Percentiles rank a stretch among this genome's conserved stretches.
Conservation (phyloP, 176 grass and related monocot genomes). For the Triticum timopheevii region DNA sequence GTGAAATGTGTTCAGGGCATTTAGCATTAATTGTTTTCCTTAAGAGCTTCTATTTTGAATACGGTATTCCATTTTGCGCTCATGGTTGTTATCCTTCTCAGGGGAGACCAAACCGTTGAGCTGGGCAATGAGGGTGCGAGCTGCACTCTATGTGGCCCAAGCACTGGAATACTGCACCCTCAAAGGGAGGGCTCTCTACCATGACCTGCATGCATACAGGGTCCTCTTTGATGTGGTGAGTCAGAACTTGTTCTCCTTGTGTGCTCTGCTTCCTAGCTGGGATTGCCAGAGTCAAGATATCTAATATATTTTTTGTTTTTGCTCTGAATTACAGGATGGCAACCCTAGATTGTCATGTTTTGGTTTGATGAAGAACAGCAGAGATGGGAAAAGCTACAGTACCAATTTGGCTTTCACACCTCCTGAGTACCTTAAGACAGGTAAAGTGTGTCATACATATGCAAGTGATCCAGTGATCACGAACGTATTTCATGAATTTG, state of each 20-base stretch:
- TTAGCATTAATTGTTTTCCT: not conserved
- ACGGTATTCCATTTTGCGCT: not conserved
- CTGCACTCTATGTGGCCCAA: slow-evolving; percentile 75
- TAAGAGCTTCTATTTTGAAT: not conserved
- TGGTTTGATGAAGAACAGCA: slow-evolving; percentile 92
- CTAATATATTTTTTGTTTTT: not conserved
- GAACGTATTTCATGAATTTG: not conserved
- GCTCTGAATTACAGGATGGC: slow-evolving; percentile 51
- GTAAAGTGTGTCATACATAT: slow-evolving; percentile 26
- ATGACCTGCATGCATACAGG: slow-evolving; percentile 88
- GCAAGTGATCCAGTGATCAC: not conserved
- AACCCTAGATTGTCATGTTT: slow-evolving; percentile 90
- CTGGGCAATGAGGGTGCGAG: slow-evolving; percentile 83
- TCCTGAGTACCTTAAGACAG: slow-evolving; percentile 86
- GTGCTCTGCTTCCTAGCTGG: not conserved
- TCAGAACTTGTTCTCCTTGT: not conserved
- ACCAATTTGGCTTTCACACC: slow-evolving; percentile 93
- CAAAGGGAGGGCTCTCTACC: slow-evolving; percentile 72
- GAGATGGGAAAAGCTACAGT: slow-evolving; percentile 93
- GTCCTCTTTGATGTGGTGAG: slow-evolving; percentile 88
- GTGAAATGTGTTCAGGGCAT: not conserved
- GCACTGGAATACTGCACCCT: slow-evolving; percentile 75
- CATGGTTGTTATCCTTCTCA: slow-evolving; percentile 36
- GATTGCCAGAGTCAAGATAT: not conserved
- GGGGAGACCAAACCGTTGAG: slow-evolving; percentile 78